Evolutionary conservation across 148 eudicot genomes (phyloP), one percentile per base, ranked within the genome.

Genomic region (Chenopodium berlandieri): DNA sequence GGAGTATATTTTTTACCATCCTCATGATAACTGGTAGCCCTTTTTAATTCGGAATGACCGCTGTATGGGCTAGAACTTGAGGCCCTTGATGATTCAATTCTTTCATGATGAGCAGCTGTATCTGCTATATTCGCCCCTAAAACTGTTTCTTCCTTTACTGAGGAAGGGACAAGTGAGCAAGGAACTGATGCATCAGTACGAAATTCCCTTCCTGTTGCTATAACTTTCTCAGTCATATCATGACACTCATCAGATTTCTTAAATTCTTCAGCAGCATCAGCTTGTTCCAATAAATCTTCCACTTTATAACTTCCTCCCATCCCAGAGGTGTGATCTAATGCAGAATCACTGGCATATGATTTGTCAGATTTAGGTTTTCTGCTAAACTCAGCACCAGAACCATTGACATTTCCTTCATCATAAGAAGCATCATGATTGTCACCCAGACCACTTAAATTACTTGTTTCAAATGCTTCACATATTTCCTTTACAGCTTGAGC

Each of bases 401-500:
- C 90, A 83, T 87, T 85, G 81, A 80, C 89, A 54, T 73, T 87
- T 78, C 83, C 75, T 82, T 87, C 88, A 78, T 50, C 75, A 77
- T 87, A 79, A 48, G 75, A 78, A 78, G 74, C 79, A 77, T 82
- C 90, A 79, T 73, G 77, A 75, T 83, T 84, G 77, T 88, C 89
- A 78, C 86, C 75, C 32, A 80, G 48, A 79, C 81, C 78, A 79
- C 80, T 83, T 68, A 85, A 76, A 64, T 74, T 82, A 77, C 77
- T 90, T 23, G 78, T 83, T 73, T 92, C 97, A 86, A 94, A 94
- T 79, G 87, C 97, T 83, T 86, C 91, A 86, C 94, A 92, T 67
- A 96, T 96, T 89, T 96, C 94, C 84, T 88, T 89, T 75, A 96
- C 97, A 75, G 99, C 99, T 84, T 83, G 89, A 69, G 93, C 85